These are phyloP conservation scores for Backusella liffmaniae DNA, from an alignment of 192 early-diverging fungal genomes.

Conservation along the genomic window DNA sequence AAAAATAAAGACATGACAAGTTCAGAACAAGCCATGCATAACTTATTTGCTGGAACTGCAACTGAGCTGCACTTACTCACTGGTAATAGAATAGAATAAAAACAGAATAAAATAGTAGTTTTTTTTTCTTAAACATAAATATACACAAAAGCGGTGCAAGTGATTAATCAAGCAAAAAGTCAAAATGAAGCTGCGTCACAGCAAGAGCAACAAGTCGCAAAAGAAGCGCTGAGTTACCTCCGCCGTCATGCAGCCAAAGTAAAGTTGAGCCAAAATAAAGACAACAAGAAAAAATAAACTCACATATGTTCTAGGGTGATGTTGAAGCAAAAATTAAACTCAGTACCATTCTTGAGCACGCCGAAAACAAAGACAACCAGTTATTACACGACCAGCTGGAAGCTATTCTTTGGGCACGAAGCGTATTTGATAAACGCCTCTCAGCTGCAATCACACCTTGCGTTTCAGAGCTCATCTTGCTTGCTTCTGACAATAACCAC, in stretches of 20 bases:
- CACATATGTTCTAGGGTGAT: conserved; percentile 23
- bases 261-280: not conserved
- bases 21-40: not conserved
- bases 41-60: conserved; percentile 15
- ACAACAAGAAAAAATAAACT: conserved; percentile 1
- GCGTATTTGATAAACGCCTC: conserved; percentile 31
- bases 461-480: not conserved
- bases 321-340: conserved; percentile 33
- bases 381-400: conserved; percentile 14
- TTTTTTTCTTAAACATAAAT: not conserved
- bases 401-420: conserved; percentile 27
- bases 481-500: not conserved
- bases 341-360: conserved; percentile 12
- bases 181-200: not conserved
- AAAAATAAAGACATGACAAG: not conserved
- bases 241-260: conserved; percentile 28
- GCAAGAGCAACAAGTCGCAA: not conserved
- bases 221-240: conserved; percentile 18
- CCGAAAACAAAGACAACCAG: not conserved
- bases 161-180: conserved; percentile 1
- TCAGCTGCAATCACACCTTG: conserved; percentile 24
- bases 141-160: not conserved
- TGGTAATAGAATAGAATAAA: not conserved
- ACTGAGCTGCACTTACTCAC: conserved; percentile 12
- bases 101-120: too few relatives aligned